Base-by-base conservation (phyloP, 805 yeast species). In the Candida rishiriensis region DNA sequence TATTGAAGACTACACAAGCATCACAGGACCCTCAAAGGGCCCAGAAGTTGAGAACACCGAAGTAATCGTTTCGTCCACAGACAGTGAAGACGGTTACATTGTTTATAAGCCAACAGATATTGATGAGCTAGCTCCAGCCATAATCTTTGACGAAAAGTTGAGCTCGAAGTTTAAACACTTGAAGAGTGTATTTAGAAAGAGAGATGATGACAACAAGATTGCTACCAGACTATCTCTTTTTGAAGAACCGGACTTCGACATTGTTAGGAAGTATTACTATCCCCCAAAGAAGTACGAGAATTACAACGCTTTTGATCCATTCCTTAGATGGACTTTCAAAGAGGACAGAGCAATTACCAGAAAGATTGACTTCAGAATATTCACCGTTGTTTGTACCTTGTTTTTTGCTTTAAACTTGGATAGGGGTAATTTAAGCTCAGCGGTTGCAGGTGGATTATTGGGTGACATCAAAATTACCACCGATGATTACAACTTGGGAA, bases 361-460 rank as follows among this genome's bases (percentile, higher is more conserved):
- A 28, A 50, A 50, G 35, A 46, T 46, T 13, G 54, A 50, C 35
- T 36, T 45, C 12, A 37, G 48, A 29, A 46, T 50, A n/a, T 39
- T 48, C 21, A 26, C 47, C 3, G 38, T 40, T 42, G 44, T 46
- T 12, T 49, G 50, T 28, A 21, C 77, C 42, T 70, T 79, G 75
- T 79, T 79, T 50, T 61, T 75, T 33, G 76, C 76, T 10, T 66
- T 79, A 48, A 77, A 79, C 52, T 60, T 79, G 44, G 83, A 78
- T 57, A 60, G 85, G 49, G 73, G 72, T 38, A 79, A 79, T 53
- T 60, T 79, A 42, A 53, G 65, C 7, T 81, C 78, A 48, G 84
- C 83, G 3, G 63, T 75, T 3, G 69, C 84, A 0, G 84, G 76
- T 46, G 71, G 74, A 42, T 53, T 79, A 51, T 61, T 79, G 37